These are phyloP conservation scores for Hyparrhenia diplandra DNA, from an alignment of 176 grass and related monocot genomes.

Conservation along the genomic window DNA sequence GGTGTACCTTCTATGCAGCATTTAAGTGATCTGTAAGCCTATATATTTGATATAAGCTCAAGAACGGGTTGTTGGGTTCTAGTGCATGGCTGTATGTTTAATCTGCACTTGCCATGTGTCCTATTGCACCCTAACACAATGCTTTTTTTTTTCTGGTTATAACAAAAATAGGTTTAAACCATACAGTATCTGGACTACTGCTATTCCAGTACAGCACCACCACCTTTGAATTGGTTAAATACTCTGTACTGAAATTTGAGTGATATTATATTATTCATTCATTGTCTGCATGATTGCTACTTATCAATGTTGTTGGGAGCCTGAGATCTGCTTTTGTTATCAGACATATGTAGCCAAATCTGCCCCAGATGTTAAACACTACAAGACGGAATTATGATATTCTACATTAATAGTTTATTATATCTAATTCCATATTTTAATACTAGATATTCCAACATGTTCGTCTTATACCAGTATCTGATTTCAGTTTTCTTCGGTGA, in stretches of 20 bases:
- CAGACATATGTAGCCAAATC: neutral
- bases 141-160: neutral
- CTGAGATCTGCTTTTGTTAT: neutral
- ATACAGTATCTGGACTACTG: neutral
- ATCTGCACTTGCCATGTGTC: too few relatives aligned
- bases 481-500: neutral
- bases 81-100: too few relatives aligned
- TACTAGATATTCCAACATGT: neutral
- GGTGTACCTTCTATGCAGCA: neutral
- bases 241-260: neutral
- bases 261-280: neutral
- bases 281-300: neutral
- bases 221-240: constrained; percentile 1
- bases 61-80: too few relatives aligned
- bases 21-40: neutral
- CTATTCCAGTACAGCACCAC: neutral
- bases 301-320: neutral
- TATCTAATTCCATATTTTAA: neutral
- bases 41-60: too few relatives aligned
- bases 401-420: neutral
- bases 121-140: too few relatives aligned
- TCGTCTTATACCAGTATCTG: neutral
- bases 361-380: neutral
- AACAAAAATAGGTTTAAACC: neutral
- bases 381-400: neutral